These are phyloP conservation scores for Geotrichum carabidarum DNA, from an alignment of 1,139 yeast genomes.

Conservation along the genomic window DNA sequence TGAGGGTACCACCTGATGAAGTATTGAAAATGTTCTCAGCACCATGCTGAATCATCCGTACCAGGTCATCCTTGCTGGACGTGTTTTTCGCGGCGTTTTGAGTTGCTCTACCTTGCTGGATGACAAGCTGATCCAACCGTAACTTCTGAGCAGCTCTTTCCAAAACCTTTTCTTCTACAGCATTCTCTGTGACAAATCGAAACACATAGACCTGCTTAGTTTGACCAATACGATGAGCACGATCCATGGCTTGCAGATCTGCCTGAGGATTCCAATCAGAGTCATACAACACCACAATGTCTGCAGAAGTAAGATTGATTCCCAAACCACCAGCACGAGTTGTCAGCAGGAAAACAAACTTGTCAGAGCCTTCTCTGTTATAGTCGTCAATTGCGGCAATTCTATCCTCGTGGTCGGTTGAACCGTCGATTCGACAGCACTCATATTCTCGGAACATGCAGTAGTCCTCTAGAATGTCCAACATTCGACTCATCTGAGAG, in stretches of 20 bases:
- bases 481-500: conserved; percentile 89
- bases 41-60: conserved; percentile 96
- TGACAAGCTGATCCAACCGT: conserved; percentile 87
- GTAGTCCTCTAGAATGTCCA: conserved; percentile 91
- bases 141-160: conserved; percentile 95
- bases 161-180: conserved; percentile 91
- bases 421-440: conserved; percentile 92
- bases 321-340: conserved; percentile 99
- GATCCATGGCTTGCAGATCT: conserved; percentile 96
- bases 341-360: conserved; percentile 79
- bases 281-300: conserved; percentile 81
- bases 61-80: conserved; percentile 70
- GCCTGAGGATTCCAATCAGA: conserved; percentile 99
- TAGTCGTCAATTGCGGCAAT: conserved; percentile 88
- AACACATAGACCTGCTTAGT: conserved; percentile 91
- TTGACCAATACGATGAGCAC: conserved; percentile 98
- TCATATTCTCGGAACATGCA: conserved; percentile 77
- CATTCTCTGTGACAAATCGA: conserved; percentile 89
- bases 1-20: conserved; percentile 31
- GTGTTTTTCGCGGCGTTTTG: conserved; percentile 46
- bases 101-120: conserved; percentile 80
- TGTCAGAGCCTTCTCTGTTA: conserved; percentile 74
- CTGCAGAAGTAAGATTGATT: conserved; percentile 88
- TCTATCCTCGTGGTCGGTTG: conserved; percentile 90
- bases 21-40: conserved; percentile 72